Base-by-base conservation (phyloP, 495 filamentous ascomycete genomes). In the Tuber calosporum region DNA sequence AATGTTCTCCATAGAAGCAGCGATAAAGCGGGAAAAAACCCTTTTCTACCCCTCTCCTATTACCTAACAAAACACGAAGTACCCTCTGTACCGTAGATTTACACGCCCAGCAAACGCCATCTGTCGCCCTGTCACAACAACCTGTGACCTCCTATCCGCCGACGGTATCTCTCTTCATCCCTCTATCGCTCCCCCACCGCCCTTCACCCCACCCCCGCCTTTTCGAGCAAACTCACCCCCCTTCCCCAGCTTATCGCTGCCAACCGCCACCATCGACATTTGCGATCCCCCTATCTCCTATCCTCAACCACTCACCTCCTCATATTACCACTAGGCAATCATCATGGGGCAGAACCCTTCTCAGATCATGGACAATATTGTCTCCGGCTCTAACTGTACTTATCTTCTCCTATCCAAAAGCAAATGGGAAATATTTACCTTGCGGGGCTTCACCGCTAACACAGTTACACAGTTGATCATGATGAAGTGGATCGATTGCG, bases 401-500 rank as follows among this genome's bases (percentile, higher is more conserved):
- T 83, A 75, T 70, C 53, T 42, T 71, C 20, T 11, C 69, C 68
- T 37, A 69, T 68, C 58, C 78, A 58, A 58, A 58, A 62, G 30
- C 53, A 62, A 26, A 58, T n/a, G 30, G n/a, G 11, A 58, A 30
- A 26, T 3, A 53, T 62, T 34, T 62, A 26, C 53, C 38, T 68
- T 69, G n/a, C 42, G n/a, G 40, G 26, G 69, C 75, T 39, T 75
- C 40, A 40, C 66, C 48, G 71, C 75, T 80, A 37, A 70, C 45
- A 26, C 4, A 41, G 48, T 62, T 75, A 53, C 68, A 75, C 80
- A 99, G 95, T 99, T 86, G 92, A 99, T 84, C 88, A 91, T 78
- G 95, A 98, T 79, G 95, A 99, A 82, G 93, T 99, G 39, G 95
- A 98, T 79, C 87, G 96, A 74, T 86, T 99, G 76, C 89, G 93